These are phyloP conservation scores for Breynia disticha DNA, from an alignment of 441 rosid species.

Conservation along the genomic window DNA sequence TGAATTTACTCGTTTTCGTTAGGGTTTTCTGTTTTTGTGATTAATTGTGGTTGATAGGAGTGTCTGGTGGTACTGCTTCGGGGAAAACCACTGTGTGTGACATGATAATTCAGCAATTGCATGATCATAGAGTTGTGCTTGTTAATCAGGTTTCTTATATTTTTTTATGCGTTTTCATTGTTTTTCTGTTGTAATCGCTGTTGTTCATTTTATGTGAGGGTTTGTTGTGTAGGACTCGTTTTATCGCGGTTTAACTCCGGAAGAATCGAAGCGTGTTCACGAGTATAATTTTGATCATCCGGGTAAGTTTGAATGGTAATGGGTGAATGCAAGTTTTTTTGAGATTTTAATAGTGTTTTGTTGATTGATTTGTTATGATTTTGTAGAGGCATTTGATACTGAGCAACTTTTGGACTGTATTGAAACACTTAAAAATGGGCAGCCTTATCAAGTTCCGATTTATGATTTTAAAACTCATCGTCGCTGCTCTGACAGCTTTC, in stretches of 20 bases:
- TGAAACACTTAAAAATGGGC: slow-evolving; percentile 56
- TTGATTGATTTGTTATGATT: slow-evolving; percentile 5
- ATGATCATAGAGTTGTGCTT: slow-evolving; percentile 92
- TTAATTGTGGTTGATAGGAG: slow-evolving; percentile 39
- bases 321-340: neutral
- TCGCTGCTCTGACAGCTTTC: slow-evolving; percentile 69
- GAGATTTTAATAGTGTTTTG: neutral
- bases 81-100: slow-evolving; percentile 98
- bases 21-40: neutral
- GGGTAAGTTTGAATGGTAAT: slow-evolving; percentile 29
- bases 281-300: slow-evolving; percentile 99
- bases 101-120: slow-evolving; percentile 96
- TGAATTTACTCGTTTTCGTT: neutral
- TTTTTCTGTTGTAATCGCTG: neutral
- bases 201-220: too few species aligned
- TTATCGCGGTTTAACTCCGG: slow-evolving; percentile 83
- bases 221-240: slow-evolving; percentile 61
- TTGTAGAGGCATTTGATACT: slow-evolving; percentile 86
- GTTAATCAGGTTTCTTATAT: slow-evolving; percentile 63
- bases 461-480: slow-evolving; percentile 88
- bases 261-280: slow-evolving; percentile 64
- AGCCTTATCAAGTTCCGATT: slow-evolving; percentile 75
- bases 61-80: slow-evolving; percentile 96
- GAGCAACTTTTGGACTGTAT: slow-evolving; percentile 91
- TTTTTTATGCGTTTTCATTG: neutral